Percentiles rank a stretch among this genome's conserved stretches.
These are phyloP conservation scores for Cyberlindnera galapagoensis DNA, from an alignment of 805 yeast species.

Conservation along the genomic window DNA sequence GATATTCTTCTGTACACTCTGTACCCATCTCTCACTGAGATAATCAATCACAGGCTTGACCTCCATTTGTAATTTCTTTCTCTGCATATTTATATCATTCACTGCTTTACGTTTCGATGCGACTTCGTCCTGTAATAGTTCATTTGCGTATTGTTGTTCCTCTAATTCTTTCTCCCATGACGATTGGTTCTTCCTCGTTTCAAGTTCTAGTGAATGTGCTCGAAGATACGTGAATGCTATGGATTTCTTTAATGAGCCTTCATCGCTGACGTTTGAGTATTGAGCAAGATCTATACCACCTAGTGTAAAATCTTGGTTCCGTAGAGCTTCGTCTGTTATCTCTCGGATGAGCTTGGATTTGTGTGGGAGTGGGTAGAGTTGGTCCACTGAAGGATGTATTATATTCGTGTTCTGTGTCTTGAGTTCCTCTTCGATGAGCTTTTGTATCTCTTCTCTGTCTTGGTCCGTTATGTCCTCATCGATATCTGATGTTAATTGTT, in stretches of 20 bases:
- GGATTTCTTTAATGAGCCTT: slow-evolving; percentile 20
- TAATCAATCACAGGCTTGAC: slow-evolving; percentile 39
- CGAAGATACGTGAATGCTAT: slow-evolving; percentile 27
- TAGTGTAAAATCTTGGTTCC: slow-evolving; percentile 19
- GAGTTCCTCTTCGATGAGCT: slow-evolving; percentile 25
- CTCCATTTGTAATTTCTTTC: slow-evolving; percentile 39
- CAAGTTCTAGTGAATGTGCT: slow-evolving; percentile 31
- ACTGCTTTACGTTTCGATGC: slow-evolving; percentile 34
- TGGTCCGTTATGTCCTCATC: slow-evolving; percentile 31
- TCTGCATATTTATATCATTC: slow-evolving; percentile 34
- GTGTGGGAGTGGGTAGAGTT: slow-evolving; percentile 17
- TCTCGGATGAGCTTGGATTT: slow-evolving; percentile 1
- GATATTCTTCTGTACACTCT: slow-evolving; percentile 24
- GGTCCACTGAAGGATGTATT: slow-evolving; percentile 17
- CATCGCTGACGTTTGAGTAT: slow-evolving; percentile 25
- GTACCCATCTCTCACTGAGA: slow-evolving; percentile 44
- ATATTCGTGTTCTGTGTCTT: neutral
- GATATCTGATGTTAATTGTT: slow-evolving; percentile 23
- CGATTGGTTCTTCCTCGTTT: slow-evolving; percentile 28
- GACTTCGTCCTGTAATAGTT: slow-evolving; percentile 24
- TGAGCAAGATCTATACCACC: slow-evolving; percentile 30
- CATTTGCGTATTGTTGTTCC: slow-evolving; percentile 25
- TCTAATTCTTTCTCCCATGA: slow-evolving; percentile 34
- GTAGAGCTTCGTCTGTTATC: slow-evolving; percentile 9
- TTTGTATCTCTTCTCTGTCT: slow-evolving; percentile 31